Conservation (phyloP, 352 stramenopile species). For the Phytopythium vexans region DNA sequence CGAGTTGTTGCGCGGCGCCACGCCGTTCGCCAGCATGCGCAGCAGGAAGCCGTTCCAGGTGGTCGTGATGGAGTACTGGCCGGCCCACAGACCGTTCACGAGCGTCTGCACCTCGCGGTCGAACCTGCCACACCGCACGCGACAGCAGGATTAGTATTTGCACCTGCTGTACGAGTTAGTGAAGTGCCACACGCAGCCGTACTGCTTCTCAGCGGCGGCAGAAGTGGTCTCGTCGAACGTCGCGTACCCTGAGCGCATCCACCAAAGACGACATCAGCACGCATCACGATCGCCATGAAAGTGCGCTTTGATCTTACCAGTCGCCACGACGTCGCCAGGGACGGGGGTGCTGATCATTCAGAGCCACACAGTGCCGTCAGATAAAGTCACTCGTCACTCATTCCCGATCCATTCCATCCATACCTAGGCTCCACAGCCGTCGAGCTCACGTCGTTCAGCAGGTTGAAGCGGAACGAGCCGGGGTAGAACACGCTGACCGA, state of each 20-base stretch:
- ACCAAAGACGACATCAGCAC: neutral
- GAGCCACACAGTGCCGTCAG: too few relatives aligned
- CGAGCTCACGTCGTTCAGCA: neutral
- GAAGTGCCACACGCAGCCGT: neutral
- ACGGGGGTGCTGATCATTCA: constrained; percentile 1
- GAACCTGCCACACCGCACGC: constrained; percentile 9
- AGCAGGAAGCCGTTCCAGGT: constrained; percentile 46
- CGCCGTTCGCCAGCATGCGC: constrained; percentile 56
- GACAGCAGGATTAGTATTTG: neutral
- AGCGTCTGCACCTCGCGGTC: constrained; percentile 45
- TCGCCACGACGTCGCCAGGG: neutral
- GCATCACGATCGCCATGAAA: neutral
- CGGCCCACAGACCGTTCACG: constrained; percentile 52
- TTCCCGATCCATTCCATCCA: too few relatives aligned
- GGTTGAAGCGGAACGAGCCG: constrained; percentile 42
- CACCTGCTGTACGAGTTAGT: neutral
- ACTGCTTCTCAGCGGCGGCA: constrained; percentile 1
- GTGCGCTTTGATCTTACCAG: neutral
- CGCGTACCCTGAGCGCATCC: constrained; percentile 20
- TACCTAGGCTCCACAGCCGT: neutral
- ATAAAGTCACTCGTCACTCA: too few relatives aligned
- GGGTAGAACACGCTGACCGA: constrained; percentile 88
- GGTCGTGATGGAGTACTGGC: constrained; percentile 63
- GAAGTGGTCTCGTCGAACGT: constrained; percentile 25
- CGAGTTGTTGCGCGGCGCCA: constrained; percentile 59